These are phyloP conservation scores for Thozetella sp. DNA, from an alignment of 495 filamentous ascomycete species.

Conservation along the genomic window DNA sequence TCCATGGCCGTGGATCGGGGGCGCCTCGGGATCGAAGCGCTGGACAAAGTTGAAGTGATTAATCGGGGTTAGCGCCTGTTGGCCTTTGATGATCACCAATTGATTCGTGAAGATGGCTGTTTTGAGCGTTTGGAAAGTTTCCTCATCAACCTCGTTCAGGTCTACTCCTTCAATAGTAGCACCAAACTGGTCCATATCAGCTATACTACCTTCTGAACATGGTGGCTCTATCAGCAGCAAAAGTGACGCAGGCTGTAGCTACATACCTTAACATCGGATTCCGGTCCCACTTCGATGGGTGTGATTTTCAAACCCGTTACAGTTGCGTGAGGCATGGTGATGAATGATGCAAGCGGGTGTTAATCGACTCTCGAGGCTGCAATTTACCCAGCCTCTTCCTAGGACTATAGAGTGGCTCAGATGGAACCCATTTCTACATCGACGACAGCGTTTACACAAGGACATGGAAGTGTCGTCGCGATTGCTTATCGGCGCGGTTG, in stretches of 20 bases:
- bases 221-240: no score
- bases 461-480: no score
- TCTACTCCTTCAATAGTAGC: background rate
- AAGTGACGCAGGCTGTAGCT: no score
- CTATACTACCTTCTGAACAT: no score
- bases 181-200: background rate
- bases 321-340: background rate
- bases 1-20: conserved; percentile 36
- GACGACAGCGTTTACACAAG: no score
- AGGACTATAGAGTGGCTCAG: no score
- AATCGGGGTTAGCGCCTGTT: conserved; percentile 31
- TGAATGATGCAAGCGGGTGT: no score
- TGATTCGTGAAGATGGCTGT: conserved; percentile 40
- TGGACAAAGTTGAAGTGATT: conserved; percentile 45
- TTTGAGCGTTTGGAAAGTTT: conserved; percentile 27
- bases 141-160: conserved; percentile 19
- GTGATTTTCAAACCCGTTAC: background rate
- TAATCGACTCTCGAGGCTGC: no score
- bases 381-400: no score
- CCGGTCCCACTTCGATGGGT: background rate
- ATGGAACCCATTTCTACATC: no score
- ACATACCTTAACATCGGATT: background rate
- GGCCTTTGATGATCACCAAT: conserved; percentile 36
- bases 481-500: no score
- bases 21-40: conserved; percentile 35